phyloP scores from a whole-genome alignment of 2,329 filamentous ascomycete species.

The Trichoderma brevicompactum region DNA sequence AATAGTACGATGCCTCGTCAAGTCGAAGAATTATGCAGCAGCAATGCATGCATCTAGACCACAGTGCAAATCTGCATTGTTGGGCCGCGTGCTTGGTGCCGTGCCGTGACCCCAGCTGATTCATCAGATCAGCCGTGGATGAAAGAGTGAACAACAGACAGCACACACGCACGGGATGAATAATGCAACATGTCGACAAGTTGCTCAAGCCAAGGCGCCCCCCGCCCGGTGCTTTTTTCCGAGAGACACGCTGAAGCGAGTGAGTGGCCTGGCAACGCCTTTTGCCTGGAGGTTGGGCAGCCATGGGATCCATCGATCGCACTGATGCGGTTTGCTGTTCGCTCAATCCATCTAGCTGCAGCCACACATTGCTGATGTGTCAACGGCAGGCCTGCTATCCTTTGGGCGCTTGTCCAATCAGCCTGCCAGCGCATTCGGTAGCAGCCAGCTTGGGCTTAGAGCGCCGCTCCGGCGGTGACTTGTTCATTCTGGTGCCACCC shows the following conservation, averaged over 20 bases:
- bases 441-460: constrained; percentile 24
- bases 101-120: neutral
- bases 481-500: constrained; percentile 24
- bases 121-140: constrained; percentile 8
- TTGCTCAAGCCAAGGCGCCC: neutral
- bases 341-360: constrained; percentile 26
- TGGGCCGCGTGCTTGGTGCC: constrained; percentile 8
- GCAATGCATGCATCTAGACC: constrained; percentile 23
- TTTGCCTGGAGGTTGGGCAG: constrained; percentile 25
- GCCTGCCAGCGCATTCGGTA: constrained; percentile 27
- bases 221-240: constrained; percentile 19
- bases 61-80: constrained; percentile 17
- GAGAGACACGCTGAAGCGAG: constrained; percentile 25
- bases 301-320: constrained; percentile 24
- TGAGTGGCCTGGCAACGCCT: constrained; percentile 13
- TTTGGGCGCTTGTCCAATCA: constrained; percentile 27
- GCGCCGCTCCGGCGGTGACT: constrained; percentile 28
- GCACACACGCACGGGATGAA: constrained; percentile 6
- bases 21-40: constrained; percentile 26
- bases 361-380: constrained; percentile 26
- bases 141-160: constrained; percentile 12
- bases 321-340: constrained; percentile 15
- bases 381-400: constrained; percentile 23
- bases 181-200: constrained; percentile 10
- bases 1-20: constrained; percentile 23